Percentiles rank a stretch among this genome's conserved stretches.
Conservation (phyloP, 2,329 filamentous ascomycete genomes). For the Torrubiellomyces zombiae region DNA sequence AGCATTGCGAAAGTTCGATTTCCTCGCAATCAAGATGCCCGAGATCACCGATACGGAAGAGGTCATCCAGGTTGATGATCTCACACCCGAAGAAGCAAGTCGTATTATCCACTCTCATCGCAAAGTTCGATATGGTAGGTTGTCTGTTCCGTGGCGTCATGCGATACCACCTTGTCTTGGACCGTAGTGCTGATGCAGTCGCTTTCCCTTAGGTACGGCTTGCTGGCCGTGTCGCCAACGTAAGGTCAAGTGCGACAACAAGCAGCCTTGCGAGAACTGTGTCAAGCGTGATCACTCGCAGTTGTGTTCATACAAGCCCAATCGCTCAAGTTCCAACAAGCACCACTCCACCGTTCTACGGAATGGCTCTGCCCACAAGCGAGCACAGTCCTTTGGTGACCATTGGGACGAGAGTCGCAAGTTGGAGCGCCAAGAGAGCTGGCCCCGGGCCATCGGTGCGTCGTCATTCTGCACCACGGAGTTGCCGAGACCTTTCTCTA, state of each 20-base stretch:
- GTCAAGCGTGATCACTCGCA: slow-evolving; percentile 48
- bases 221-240: slow-evolving; percentile 53
- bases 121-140: slow-evolving; percentile 51
- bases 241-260: slow-evolving; percentile 55
- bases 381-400: slow-evolving; percentile 17
- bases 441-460: slow-evolving; percentile 25
- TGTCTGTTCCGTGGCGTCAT: too few species aligned
- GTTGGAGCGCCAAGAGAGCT: slow-evolving; percentile 22
- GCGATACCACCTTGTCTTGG: too few species aligned
- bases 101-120: slow-evolving; percentile 54
- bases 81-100: slow-evolving; percentile 48
- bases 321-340: slow-evolving; percentile 25
- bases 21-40: slow-evolving; percentile 26
- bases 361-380: slow-evolving; percentile 13
- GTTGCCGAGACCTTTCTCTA: not conserved
- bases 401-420: slow-evolving; percentile 15
- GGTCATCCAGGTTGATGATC: slow-evolving; percentile 32
- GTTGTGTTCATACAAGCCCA: slow-evolving; percentile 51
- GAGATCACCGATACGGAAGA: slow-evolving; percentile 27
- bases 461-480: slow-evolving; percentile 3
- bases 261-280: slow-evolving; percentile 52
- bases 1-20: too few species aligned
- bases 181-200: not conserved
- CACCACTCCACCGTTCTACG: slow-evolving; percentile 13
- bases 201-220: slow-evolving; percentile 30